Conservation (phyloP, 305 asterid genomes). For the Nicotiana rustica region DNA sequence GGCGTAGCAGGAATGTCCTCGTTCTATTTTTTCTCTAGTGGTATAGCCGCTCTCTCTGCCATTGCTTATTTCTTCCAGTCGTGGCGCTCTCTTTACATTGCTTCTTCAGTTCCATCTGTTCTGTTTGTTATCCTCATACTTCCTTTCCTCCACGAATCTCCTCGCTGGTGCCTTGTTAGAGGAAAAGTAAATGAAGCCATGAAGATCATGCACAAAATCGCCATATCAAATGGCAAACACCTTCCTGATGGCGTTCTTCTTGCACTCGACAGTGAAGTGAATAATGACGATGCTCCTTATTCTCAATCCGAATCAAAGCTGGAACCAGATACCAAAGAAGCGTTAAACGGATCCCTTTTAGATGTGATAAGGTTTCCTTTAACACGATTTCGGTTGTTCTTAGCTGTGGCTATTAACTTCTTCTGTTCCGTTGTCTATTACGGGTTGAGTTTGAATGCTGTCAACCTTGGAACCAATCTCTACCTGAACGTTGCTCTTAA, state of each 20-base stretch:
- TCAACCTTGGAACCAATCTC: conserved; percentile 81
- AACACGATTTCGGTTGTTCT: conserved; percentile 64
- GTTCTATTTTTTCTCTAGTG: conserved; percentile 85
- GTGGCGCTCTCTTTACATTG: conserved; percentile 78
- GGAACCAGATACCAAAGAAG: conserved; percentile 41
- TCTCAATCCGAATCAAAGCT: neutral
- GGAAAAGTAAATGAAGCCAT: conserved; percentile 58
- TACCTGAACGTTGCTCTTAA: conserved; percentile 78
- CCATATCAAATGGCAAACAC: conserved; percentile 54
- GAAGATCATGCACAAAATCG: conserved; percentile 64
- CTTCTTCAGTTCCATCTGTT: conserved; percentile 69
- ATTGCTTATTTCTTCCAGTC: conserved; percentile 64
- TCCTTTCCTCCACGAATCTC: conserved; percentile 84
- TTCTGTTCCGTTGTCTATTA: conserved; percentile 79
- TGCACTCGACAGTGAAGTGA: conserved; percentile 61
- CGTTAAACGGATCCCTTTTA: conserved; percentile 58
- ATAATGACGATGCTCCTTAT: neutral
- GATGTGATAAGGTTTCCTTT: conserved; percentile 63
- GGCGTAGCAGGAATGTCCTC: conserved; percentile 89
- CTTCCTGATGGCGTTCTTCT: conserved; percentile 58
- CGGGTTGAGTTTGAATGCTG: conserved; percentile 77
- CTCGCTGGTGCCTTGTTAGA: conserved; percentile 79
- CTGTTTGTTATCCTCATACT: conserved; percentile 56
- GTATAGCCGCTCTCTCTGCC: conserved; percentile 69
- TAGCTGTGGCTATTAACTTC: conserved; percentile 77